Evolutionary conservation across 1,284 basidiomycete genomes (phyloP).

Genomic region (Heterobasidion irregulare): DNA sequence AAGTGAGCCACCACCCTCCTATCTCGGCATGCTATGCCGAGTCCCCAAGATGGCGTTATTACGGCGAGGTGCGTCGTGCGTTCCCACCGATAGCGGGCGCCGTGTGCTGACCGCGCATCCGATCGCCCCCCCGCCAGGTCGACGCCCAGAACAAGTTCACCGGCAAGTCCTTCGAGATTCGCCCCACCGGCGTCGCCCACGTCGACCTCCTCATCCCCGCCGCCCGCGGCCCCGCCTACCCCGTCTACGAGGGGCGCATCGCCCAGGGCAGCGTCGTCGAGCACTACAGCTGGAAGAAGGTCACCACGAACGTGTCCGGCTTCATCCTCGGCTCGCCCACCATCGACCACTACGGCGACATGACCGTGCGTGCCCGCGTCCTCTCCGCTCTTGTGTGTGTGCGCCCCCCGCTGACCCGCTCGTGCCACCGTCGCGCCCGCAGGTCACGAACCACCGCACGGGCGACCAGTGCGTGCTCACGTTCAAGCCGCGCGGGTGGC

Average conservation of each 20-base stretch:
- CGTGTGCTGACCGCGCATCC: background rate
- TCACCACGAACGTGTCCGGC: slow-evolving; percentile 88
- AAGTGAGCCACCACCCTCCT: slow-evolving; percentile 95
- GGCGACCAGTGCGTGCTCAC: slow-evolving; percentile 86
- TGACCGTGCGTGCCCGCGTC: slow-evolving; percentile 56
- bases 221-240: slow-evolving; percentile 53
- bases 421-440: slow-evolving; percentile 3
- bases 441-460: slow-evolving; percentile 90
- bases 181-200: slow-evolving; percentile 92
- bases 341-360: slow-evolving; percentile 96
- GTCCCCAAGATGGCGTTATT: slow-evolving; percentile 86
- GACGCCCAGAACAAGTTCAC: slow-evolving; percentile 93
- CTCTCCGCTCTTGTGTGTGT: background rate
- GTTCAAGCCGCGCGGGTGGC: slow-evolving; percentile 95
- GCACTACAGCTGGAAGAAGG: slow-evolving; percentile 94
- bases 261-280: slow-evolving; percentile 52
- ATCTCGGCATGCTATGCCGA: slow-evolving; percentile 97
- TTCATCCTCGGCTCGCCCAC: slow-evolving; percentile 92
- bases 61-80: slow-evolving; percentile 59
- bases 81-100: too few relatives aligned
- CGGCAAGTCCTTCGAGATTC: slow-evolving; percentile 95
- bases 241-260: slow-evolving; percentile 34
- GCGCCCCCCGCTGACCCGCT: background rate
- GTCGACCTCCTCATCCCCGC: slow-evolving; percentile 76
- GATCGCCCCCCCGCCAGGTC: slow-evolving; percentile 37